Conservation (phyloP, 768 basidiomycete genomes). For the Xanthoconium stramineum region DNA sequence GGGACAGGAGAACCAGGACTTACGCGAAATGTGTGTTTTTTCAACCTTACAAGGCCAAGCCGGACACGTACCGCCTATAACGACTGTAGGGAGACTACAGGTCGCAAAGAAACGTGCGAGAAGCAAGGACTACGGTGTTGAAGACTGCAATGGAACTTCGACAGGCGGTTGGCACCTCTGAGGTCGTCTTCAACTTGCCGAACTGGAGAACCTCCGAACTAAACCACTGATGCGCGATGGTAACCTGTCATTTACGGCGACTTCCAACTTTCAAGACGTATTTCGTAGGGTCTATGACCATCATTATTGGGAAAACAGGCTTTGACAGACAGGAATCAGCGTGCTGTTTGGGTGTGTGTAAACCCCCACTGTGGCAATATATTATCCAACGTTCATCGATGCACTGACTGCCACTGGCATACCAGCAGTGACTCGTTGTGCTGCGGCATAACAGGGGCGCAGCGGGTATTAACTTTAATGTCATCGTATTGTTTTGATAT, state of each 20-base stretch:
- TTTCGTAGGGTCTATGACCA: background rate
- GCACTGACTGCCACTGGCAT: conserved; percentile 5
- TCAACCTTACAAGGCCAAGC: no score
- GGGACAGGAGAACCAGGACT: no score
- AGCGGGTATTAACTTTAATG: background rate
- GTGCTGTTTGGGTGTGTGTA: background rate
- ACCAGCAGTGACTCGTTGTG: background rate
- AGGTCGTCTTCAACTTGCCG: background rate
- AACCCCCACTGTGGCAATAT: background rate
- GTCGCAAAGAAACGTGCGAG: no score
- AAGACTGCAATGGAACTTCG: no score
- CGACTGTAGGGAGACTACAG: no score
- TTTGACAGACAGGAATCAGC: background rate
- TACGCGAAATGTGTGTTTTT: no score
- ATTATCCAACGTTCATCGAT: background rate
- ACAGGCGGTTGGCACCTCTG: background rate
- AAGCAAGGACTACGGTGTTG: no score
- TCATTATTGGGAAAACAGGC: background rate
- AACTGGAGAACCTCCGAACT: background rate
- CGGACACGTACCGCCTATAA: no score
- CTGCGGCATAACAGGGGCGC: background rate
- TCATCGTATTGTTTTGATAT: background rate
- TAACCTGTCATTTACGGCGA: background rate
- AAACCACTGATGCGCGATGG: no score
- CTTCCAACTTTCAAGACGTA: background rate